These are phyloP conservation scores for Syzygium aqueum DNA, from an alignment of 345 rosid species.

Conservation along the genomic window DNA sequence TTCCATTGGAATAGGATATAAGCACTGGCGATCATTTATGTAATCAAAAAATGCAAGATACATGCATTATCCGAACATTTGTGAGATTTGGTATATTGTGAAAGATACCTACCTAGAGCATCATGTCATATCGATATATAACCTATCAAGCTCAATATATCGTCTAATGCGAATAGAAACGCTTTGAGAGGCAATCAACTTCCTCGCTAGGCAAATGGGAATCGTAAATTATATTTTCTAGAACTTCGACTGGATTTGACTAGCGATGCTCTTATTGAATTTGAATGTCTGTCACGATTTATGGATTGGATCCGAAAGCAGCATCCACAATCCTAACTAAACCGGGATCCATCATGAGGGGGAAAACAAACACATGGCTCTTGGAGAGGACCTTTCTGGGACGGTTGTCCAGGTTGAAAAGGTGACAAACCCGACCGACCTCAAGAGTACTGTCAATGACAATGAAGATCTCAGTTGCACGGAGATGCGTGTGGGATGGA, in stretches of 20 bases:
- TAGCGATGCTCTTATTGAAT: background rate
- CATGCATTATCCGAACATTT: too few species aligned
- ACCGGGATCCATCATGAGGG: background rate
- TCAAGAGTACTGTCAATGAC: slow-evolving; percentile 6
- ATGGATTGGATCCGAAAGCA: background rate
- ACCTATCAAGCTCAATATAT: too few species aligned
- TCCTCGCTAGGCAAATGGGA: too few species aligned
- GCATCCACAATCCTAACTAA: slow-evolving; percentile 1
- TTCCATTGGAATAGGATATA: too few species aligned
- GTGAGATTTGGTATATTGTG: too few species aligned
- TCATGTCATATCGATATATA: too few species aligned
- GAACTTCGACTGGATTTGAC: background rate
- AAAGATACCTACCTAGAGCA: too few species aligned
- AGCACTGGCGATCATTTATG: too few species aligned
- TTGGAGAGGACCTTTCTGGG: slow-evolving; percentile 6
- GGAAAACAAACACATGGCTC: slow-evolving; percentile 15
- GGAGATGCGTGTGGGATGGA: slow-evolving; percentile 1
- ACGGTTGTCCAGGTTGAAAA: slow-evolving; percentile 2
- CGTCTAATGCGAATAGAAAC: too few species aligned
- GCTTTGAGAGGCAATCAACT: too few species aligned
- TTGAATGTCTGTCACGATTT: slow-evolving; percentile 4
- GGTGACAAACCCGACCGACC: slow-evolving; percentile 11
- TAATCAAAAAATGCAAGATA: too few species aligned
- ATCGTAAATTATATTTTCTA: too few species aligned
- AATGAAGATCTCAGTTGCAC: slow-evolving; percentile 2